Evolutionary conservation across 495 filamentous ascomycete genomes (phyloP), one percentile per base, ranked within the genome.

Genomic region (Neurospora sp.): DNA sequence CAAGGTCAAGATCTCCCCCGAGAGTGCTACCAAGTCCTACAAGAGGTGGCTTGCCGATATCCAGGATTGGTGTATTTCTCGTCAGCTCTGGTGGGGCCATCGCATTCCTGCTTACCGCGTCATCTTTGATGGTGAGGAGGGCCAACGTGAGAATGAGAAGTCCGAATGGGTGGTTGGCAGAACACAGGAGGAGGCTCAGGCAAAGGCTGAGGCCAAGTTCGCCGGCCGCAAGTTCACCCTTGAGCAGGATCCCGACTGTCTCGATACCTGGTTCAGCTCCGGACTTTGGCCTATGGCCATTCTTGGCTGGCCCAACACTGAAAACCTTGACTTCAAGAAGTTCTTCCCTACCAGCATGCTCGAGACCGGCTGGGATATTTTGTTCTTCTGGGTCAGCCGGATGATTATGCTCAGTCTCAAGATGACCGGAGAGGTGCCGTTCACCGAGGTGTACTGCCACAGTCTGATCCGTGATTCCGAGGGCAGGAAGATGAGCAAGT

Each of bases 71-170:
- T 95, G 92, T 83, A 82, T 95, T 42, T 92, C 90, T 9, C 83
- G 92, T 74, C 92, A 95, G 81, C 87, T 95, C 31, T 95, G 92
- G 92, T 94, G 92, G 92, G 92, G 92, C 69, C 92, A 95, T 80
- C 90, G 91, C 78, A 88, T 88, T 40, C 92, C 92, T 8, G 91
- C 90, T 10, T 95, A 92, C 80, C 89, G 90, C 72, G 88, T 92
- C 71, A 86, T 89, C 73, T 80, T 94, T 42, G 91, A 94, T 71
- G 92, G 88, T 36, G 88, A 92, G 78, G 79, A 84, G 15, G 83
- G 78, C 38, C 82, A 84, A 45, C 81, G 85, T 71, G 83, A 92
- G 72, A 83, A 86, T 43, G 86, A 90, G 71, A 69, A 78, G 8
- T 76, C 77, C 24, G 77, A 82, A 43, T 95, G 92, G 92, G 85